These are phyloP conservation scores for Ichthyophthirius multifiliis DNA, from an alignment of 169 alveolate species.

Conservation along the genomic window DNA sequence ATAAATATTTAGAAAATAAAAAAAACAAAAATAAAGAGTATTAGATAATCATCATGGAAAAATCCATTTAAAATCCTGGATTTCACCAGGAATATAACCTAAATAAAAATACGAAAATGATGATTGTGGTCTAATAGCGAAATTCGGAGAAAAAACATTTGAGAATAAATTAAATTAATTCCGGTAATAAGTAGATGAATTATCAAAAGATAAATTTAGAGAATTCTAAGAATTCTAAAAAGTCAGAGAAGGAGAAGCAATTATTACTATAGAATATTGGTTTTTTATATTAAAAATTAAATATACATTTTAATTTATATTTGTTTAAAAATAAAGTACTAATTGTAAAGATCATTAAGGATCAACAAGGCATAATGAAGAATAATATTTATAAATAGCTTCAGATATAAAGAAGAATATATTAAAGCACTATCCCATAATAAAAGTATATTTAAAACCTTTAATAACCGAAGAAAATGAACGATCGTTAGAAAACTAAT, in stretches of 20 bases:
- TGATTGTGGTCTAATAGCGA: background rate
- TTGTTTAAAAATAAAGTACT: slow-evolving; percentile 5
- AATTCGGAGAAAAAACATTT: background rate
- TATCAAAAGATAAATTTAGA: slow-evolving; percentile 9
- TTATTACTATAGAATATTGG: slow-evolving; percentile 44
- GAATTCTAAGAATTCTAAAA: slow-evolving; percentile 24
- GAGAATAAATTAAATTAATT: background rate
- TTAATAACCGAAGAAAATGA: slow-evolving; percentile 28
- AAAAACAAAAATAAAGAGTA: background rate
- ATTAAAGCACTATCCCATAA: slow-evolving; percentile 8
- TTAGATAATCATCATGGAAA: background rate
- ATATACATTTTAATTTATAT: background rate
- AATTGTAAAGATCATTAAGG: slow-evolving; percentile 34
- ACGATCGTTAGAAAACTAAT: slow-evolving; percentile 24
- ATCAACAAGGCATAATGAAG: slow-evolving; percentile 38
- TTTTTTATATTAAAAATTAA: background rate
- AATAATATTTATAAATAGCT: slow-evolving; percentile 14
- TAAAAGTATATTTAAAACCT: slow-evolving; percentile 35
- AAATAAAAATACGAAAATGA: background rate
- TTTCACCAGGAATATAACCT: background rate
- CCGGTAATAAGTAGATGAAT: background rate
- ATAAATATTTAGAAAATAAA: background rate
- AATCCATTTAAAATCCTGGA: background rate
- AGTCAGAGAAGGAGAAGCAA: slow-evolving; percentile 27
- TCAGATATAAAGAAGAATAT: slow-evolving; percentile 22